Evolutionary conservation across 345 rosid genomes (phyloP).

Genomic region (Hevea brasiliensis): DNA sequence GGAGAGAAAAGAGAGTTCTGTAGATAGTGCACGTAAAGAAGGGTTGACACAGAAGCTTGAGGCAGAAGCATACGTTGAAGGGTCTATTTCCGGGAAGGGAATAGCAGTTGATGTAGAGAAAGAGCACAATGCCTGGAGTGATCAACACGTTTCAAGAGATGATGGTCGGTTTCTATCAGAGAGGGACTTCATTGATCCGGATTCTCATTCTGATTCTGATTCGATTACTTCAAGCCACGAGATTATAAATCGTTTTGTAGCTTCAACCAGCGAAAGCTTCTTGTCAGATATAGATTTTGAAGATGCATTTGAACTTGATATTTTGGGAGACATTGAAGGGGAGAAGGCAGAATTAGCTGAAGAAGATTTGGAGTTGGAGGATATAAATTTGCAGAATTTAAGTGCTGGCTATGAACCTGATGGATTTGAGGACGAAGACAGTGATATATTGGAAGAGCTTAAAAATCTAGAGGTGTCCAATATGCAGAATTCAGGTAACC

Average conservation of each 20-base stretch:
- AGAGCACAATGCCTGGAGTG: neutral
- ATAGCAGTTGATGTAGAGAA: conserved; percentile 18
- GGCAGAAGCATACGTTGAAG: neutral
- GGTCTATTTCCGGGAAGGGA: too few species aligned
- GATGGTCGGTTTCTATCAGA: conserved; percentile 43
- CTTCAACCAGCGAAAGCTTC: conserved; percentile 50
- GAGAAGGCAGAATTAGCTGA: conserved; percentile 19
- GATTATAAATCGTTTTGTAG: conserved; percentile 37
- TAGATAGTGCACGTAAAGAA: neutral
- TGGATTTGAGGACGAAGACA: conserved; percentile 28
- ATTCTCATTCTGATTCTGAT: conserved; percentile 47
- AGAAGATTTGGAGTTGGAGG: conserved; percentile 24
- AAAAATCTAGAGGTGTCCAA: conserved; percentile 29
- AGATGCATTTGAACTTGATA: conserved; percentile 22
- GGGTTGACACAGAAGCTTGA: conserved; percentile 16
- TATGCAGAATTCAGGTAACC: conserved; percentile 10
- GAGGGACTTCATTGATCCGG: conserved; percentile 32
- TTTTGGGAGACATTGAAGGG: conserved; percentile 12
- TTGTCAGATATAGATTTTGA: conserved; percentile 60
- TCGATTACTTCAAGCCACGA: conserved; percentile 58
- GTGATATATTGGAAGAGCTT: conserved; percentile 36
- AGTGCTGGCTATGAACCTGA: conserved; percentile 21
- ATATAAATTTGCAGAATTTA: conserved; percentile 16
- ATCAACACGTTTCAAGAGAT: conserved; percentile 18
- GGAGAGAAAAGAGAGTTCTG: conserved; percentile 24